Conservation (phyloP, 805 yeast genomes). For the Ogataea glucozyma region DNA sequence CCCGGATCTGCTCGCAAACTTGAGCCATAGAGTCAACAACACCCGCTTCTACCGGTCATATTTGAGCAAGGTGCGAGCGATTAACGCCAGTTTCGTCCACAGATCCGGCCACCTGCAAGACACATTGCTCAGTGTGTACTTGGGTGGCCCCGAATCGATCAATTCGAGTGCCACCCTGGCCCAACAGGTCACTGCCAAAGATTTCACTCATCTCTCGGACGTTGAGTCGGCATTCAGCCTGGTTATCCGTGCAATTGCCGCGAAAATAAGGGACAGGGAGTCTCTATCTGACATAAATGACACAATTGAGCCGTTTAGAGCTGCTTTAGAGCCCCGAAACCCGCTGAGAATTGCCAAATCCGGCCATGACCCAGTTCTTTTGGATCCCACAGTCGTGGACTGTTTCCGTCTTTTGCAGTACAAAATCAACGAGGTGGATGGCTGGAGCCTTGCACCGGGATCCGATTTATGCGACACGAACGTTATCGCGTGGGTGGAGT, state of each 20-base stretch:
- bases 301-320: slow-evolving; percentile 5
- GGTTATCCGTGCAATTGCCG: slow-evolving; percentile 22
- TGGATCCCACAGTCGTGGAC: slow-evolving; percentile 1
- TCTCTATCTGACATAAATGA: background rate
- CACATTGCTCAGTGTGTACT: slow-evolving; percentile 6
- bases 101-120: slow-evolving; percentile 19
- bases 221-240: slow-evolving; percentile 29
- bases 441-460: slow-evolving; percentile 23
- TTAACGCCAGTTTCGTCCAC: slow-evolving; percentile 3
- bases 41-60: slow-evolving; percentile 1
- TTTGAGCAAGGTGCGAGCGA: background rate
- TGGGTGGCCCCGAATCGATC: background rate
- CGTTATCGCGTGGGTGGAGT: slow-evolving; percentile 30
- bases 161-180: too few relatives aligned
- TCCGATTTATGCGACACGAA: slow-evolving; percentile 20
- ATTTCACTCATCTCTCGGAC: slow-evolving; percentile 19
- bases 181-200: slow-evolving; percentile 13
- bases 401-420: slow-evolving; percentile 23
- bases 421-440: slow-evolving; percentile 22
- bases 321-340: slow-evolving; percentile 4
- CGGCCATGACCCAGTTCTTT: too few relatives aligned
- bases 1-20: background rate
- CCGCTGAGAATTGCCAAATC: slow-evolving; percentile 6
- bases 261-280: slow-evolving; percentile 15
- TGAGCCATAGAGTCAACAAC: slow-evolving; percentile 2